Evolutionary conservation across 2,329 filamentous ascomycete species (phyloP), one percentile per base, ranked within the genome.

Genomic region (Pestalotiopsis sp.): DNA sequence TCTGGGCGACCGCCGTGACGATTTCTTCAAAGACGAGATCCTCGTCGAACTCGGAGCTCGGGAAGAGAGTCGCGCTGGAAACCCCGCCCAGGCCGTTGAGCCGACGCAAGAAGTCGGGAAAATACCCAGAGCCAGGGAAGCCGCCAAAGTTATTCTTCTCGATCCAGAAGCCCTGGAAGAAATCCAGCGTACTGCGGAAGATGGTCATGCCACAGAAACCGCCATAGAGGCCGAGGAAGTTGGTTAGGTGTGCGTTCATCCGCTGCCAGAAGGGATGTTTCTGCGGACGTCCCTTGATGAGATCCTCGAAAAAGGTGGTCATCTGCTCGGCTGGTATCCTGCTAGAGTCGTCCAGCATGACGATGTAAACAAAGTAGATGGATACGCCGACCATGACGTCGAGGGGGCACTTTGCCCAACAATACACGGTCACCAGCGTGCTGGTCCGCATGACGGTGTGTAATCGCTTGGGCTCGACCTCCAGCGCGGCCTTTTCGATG

Each of bases 381-480:
- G 66, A 69, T n/a, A 74, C 66, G 41, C 69, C 72, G 11, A 70
- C 71, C 70, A 72, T 72, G 56, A 72, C 41, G 41, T 74, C 70
- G 23, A 64, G 64, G n/a, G 64, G 66, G 0, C 67, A 74, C 69
- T 73, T 75, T 41, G 73, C 68, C 61, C 77, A 75, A n/a, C 72
- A 71, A 68, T 78, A 78, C 31, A 75, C 74, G 11, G 75, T 74
- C 31, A 78, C 71, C 68, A 75, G 73, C 2, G 75, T 75, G 69
- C 77, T 73, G 31, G 72, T 74, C 52, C 68, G 70, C n/a, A 73
- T 66, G 14, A 66, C 64, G 6, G 69, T 68, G 31, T 70, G 66
- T 31, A 72, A 45, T 25, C 64, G 61, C 68, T 68, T 68, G 4
- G 69, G 71, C 57, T 60, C 41, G 14, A 69, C 67, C 17, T 69